Base-by-base conservation (phyloP, 495 filamentous ascomycete genomes). In the Xylaria sp. region DNA sequence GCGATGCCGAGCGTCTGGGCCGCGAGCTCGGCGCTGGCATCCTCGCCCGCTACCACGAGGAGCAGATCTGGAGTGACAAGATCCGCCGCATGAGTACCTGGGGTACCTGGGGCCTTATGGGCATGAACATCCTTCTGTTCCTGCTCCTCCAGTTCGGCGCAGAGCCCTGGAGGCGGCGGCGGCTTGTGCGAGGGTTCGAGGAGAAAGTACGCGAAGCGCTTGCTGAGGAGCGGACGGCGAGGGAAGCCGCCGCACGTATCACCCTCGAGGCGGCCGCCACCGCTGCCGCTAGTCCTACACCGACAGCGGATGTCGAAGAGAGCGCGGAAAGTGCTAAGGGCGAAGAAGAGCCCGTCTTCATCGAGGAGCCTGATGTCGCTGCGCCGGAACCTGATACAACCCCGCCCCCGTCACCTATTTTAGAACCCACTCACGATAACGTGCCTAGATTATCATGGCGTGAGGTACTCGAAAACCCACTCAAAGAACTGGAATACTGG, bases 31-130 rank as follows among this genome's bases (percentile, higher is more conserved):
- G 90, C 77, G 88, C 90, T 48, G 88, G 88, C 44, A 98, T 98
- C 69, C 84, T 98, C 41, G 90, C 90, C 37, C 90, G 96, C 35
- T 99, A 99, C 82, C 96, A 99, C 82, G 96, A 99, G 81, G 96
- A 99, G 82, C 96, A 99, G 85, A 97, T 99, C 58, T 99, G 96
- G 96, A 95, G 92, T 75, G 96, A 99, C 77, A 96, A 97, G 77
- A 99, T 99, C 78, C 87, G 96, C 52, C 85, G 96, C 70, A 97
- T 97, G 88, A 93, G 90, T 74, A 98, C 96, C 6, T 99, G 96
- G 96, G 94, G 96, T 29, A 99, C 96, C 3, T 98, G 97, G 91
- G 96, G 96, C 0, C 81, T 99, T 73, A 98, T 99, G 96, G 95
- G 96, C 8, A 87, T 98, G 53, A 99, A 99, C 75, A 91, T 98